Conservation (phyloP, 805 yeast species). For the Yamadazyma phyllophila region DNA sequence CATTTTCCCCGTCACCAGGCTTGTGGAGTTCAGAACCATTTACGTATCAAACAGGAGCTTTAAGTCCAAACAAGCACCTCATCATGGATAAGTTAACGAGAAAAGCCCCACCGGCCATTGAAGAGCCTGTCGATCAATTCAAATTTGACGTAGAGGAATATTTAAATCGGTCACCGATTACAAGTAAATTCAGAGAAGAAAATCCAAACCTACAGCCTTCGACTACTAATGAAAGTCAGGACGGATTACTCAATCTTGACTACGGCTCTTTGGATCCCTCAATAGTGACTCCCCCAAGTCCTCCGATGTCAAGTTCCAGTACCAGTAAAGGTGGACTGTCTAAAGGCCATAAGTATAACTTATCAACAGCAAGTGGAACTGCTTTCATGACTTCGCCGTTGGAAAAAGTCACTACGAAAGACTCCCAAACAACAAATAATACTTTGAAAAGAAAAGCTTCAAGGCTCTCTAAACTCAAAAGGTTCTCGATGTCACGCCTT, state of each 20-base stretch:
- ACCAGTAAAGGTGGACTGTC: background rate
- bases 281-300: slow-evolving; percentile 10
- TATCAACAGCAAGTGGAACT: slow-evolving; percentile 1
- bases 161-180: slow-evolving; percentile 21
- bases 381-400: slow-evolving; percentile 10
- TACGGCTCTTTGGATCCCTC: slow-evolving; percentile 16
- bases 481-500: slow-evolving; percentile 12
- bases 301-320: slow-evolving; percentile 8
- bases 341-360: slow-evolving; percentile 1
- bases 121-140: slow-evolving; percentile 2
- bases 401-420: background rate
- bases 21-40: background rate
- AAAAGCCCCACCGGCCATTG: slow-evolving; percentile 12
- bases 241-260: background rate
- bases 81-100: slow-evolving; percentile 6
- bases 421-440: background rate
- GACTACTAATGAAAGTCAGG: slow-evolving; percentile 6
- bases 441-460: slow-evolving; percentile 2
- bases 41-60: background rate
- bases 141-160: slow-evolving; percentile 18
- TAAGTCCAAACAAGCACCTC: no score
- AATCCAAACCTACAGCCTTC: slow-evolving; percentile 28
- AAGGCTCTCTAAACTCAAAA: slow-evolving; percentile 6
- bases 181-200: slow-evolving; percentile 20
- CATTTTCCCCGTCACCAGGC: no score